phyloP scores from a whole-genome alignment of 2,329 filamentous ascomycete species.

The Cercospora sesami region DNA sequence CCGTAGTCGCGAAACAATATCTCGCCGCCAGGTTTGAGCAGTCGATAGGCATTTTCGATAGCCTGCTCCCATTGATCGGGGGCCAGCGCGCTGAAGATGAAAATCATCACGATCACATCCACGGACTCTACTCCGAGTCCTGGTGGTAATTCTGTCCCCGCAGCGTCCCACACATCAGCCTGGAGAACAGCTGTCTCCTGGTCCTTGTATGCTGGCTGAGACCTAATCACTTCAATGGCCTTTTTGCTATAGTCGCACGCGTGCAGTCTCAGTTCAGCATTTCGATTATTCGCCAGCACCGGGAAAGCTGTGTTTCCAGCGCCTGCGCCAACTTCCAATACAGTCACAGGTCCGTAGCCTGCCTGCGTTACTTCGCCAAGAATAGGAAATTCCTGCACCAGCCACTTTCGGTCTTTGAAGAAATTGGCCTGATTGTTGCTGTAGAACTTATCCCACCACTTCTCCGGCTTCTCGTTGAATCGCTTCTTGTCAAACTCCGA shows the following conservation, averaged over 20 bases:
- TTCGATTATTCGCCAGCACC: constrained; percentile 79
- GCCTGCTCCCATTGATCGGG: constrained; percentile 82
- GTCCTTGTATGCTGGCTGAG: constrained; percentile 71
- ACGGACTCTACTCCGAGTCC: constrained; percentile 75
- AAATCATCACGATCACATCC: constrained; percentile 91
- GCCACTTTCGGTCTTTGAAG: constrained; percentile 98
- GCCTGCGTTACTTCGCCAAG: constrained; percentile 72
- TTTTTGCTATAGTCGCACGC: constrained; percentile 96
- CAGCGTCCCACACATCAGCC: constrained; percentile 93
- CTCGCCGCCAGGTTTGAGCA: constrained; percentile 89
- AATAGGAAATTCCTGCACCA: constrained; percentile 92
- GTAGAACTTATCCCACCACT: constrained; percentile 98
- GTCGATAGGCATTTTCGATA: constrained; percentile 73
- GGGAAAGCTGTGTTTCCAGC: constrained; percentile 97
- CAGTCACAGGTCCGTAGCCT: constrained; percentile 66
- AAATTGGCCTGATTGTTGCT: constrained; percentile 97
- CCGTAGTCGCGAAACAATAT: constrained; percentile 97
- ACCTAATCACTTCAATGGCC: constrained; percentile 88
- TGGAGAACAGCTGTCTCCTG: constrained; percentile 58
- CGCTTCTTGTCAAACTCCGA: constrained; percentile 87
- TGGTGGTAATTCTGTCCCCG: constrained; percentile 68
- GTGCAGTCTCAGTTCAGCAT: constrained; percentile 77
- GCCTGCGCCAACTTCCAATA: constrained; percentile 91
- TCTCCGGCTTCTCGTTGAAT: constrained; percentile 88
- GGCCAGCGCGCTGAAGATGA: constrained; percentile 91